These are phyloP conservation scores for Lyophyllum atratum DNA, from an alignment of 768 basidiomycete genomes.

Conservation along the genomic window DNA sequence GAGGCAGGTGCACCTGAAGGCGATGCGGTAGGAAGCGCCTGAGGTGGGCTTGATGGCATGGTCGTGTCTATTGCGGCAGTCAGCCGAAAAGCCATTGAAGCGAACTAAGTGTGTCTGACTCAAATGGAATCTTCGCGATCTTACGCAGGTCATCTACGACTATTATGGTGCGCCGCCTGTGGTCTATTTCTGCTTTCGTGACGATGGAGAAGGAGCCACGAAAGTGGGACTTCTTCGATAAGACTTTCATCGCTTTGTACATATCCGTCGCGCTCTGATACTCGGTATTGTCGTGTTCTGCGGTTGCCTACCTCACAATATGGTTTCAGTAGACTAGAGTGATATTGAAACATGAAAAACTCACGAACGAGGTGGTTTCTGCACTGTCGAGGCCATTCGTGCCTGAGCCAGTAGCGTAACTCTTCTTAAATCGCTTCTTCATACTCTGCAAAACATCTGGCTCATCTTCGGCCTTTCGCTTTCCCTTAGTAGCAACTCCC, in stretches of 20 bases:
- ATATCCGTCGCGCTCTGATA: constrained; percentile 31
- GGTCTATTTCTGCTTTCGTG: constrained; percentile 19
- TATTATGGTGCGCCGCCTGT: constrained; percentile 22
- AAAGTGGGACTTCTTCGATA: constrained; percentile 15
- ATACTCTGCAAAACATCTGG: constrained; percentile 17
- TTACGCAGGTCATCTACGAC: constrained; percentile 31
- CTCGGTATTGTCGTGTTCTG: constrained; percentile 13
- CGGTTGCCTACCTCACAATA: too few species aligned
- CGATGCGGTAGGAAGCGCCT: background rate
- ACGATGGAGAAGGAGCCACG: constrained; percentile 33
- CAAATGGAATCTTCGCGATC: constrained; percentile 27
- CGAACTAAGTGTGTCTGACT: constrained; percentile 19
- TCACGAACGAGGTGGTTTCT: background rate
- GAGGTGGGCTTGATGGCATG: background rate
- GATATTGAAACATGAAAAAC: background rate
- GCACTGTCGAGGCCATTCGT: background rate
- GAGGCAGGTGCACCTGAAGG: constrained; percentile 8
- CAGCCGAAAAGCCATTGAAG: background rate
- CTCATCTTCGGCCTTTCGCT: background rate
- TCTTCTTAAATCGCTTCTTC: constrained; percentile 19
- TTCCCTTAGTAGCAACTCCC: background rate
- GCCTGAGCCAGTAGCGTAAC: background rate
- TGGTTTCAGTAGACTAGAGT: background rate
- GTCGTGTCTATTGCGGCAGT: background rate
- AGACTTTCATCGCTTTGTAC: constrained; percentile 23